Conservation (phyloP, 768 basidiomycete genomes). For the Lactifluus pinguis region DNA sequence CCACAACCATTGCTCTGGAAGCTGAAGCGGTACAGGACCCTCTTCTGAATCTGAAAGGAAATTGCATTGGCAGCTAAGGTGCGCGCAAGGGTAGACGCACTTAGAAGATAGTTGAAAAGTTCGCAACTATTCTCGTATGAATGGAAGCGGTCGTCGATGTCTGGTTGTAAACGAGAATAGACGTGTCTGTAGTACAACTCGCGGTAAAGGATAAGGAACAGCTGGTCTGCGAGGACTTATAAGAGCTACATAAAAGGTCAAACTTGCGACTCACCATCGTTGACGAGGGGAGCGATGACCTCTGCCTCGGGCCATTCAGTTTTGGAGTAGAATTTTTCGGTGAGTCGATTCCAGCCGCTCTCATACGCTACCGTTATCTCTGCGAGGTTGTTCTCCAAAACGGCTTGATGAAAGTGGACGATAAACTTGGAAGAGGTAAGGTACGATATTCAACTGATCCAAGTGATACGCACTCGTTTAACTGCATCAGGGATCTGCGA, state of each 20-base stretch:
- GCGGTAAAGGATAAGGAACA: slow-evolving; percentile 94
- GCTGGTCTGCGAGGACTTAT: slow-evolving; percentile 48
- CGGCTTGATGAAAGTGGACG: slow-evolving; percentile 89
- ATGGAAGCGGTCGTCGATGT: slow-evolving; percentile 96
- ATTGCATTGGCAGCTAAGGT: background rate
- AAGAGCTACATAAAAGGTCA: background rate
- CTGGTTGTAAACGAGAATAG: slow-evolving; percentile 89
- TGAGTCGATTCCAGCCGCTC: slow-evolving; percentile 94
- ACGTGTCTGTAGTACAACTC: slow-evolving; percentile 95
- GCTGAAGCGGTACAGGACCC: slow-evolving; percentile 83
- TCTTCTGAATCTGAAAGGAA: slow-evolving; percentile 64
- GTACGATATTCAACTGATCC: background rate
- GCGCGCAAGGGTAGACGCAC: slow-evolving; percentile 37
- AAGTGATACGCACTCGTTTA: slow-evolving; percentile 53
- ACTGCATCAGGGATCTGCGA: slow-evolving; percentile 81
- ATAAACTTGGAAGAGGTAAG: slow-evolving; percentile 60
- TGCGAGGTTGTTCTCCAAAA: slow-evolving; percentile 80
- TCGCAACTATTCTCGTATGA: slow-evolving; percentile 98
- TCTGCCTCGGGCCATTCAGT: slow-evolving; percentile 98
- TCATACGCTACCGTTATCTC: slow-evolving; percentile 93
- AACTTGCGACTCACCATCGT: slow-evolving; percentile 58
- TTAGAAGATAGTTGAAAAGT: slow-evolving; percentile 94
- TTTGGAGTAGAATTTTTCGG: slow-evolving; percentile 90
- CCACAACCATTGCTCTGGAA: slow-evolving; percentile 98
- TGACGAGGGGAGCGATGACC: slow-evolving; percentile 86